Base-by-base conservation (phyloP, 139 green algal genomes). In the Tetradesmus lagerheimii region DNA sequence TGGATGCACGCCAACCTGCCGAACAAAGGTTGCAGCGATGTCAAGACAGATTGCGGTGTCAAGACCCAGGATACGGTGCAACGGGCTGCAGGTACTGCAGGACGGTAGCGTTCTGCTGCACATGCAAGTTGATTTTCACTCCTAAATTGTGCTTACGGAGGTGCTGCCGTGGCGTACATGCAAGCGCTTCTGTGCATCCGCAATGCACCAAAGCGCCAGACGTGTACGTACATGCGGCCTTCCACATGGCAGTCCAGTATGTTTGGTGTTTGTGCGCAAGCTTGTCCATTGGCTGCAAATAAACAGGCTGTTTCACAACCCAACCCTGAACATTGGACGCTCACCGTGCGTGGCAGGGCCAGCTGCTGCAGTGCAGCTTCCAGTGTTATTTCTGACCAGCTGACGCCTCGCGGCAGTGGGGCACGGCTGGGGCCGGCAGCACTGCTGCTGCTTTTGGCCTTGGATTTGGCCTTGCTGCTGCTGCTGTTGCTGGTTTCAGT, bases 1-100 rank as follows among this genome's bases (percentile, higher is more conserved):
- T 0, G 95, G 95, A 88, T 97, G 95, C 2, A 41, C 12, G 0
- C 95, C 95, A 77, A 97, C 64, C 20, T 92, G 66, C 16, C 27
- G 39, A 0, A 81, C 4, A 50, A 34, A 81, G 12, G 23, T 14
- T 5, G 18, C 5, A 31, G 34, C 0, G 18, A 80, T 37, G n/a
- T 27, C 6, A 80, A 39, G 20, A 14, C 38, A 50, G 43, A 50
- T n/a, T n/a, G n/a, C n/a, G n/a, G n/a, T n/a, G n/a, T n/a, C 45
- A 57, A 0, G 45, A 57, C 45, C 14, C 45, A 57, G 45, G 11
- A 12, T 57, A 12, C 45, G 14, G 45, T n/a, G n/a, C n/a, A n/a
- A 12, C 45, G 45, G 11, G 45, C 45, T 57, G 45, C 45, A 57
- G 45, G 45, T 57, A 57, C 23, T 31, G 64, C 64, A 75, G 15